Evolutionary conservation across 352 stramenopile genomes (phyloP).

Genomic region (Pythium brassicae): DNA sequence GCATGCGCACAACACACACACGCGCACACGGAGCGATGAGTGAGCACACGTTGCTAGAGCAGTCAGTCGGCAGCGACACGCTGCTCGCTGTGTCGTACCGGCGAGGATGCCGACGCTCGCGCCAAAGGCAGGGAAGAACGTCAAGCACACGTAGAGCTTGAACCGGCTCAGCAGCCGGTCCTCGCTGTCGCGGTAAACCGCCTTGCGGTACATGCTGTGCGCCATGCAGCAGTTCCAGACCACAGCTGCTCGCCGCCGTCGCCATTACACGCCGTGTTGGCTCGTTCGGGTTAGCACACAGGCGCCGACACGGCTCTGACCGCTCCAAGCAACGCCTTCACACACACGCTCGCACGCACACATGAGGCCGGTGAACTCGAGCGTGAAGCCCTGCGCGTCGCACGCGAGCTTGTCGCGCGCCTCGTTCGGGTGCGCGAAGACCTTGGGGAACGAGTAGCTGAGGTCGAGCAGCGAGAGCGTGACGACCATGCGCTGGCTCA

Average conservation of each 20-base stretch:
- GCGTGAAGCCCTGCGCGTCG: slow-evolving; percentile 46
- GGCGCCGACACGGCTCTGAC: no score
- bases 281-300: no score
- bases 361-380: slow-evolving; percentile 53
- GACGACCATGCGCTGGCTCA: slow-evolving; percentile 70
- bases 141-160: slow-evolving; percentile 50
- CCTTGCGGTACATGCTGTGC: slow-evolving; percentile 69
- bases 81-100: slow-evolving; percentile 14
- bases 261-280: no score
- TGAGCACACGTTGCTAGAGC: no score
- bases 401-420: slow-evolving; percentile 22
- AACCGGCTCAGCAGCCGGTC: slow-evolving; percentile 51
- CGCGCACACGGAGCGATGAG: neutral
- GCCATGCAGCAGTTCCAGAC: slow-evolving; percentile 71
- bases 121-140: slow-evolving; percentile 33
- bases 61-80: no score
- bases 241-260: slow-evolving; percentile 23
- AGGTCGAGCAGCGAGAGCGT: slow-evolving; percentile 66
- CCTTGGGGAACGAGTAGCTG: slow-evolving; percentile 41
- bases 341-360: slow-evolving; percentile 19
- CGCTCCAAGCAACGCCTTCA: no score
- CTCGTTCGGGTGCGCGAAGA: slow-evolving; percentile 30
- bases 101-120: slow-evolving; percentile 33
- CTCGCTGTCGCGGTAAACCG: slow-evolving; percentile 64
- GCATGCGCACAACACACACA: neutral